These are phyloP conservation scores for Crithidia bombi DNA, from an alignment of 208 protist genomes.

Conservation along the genomic window DNA sequence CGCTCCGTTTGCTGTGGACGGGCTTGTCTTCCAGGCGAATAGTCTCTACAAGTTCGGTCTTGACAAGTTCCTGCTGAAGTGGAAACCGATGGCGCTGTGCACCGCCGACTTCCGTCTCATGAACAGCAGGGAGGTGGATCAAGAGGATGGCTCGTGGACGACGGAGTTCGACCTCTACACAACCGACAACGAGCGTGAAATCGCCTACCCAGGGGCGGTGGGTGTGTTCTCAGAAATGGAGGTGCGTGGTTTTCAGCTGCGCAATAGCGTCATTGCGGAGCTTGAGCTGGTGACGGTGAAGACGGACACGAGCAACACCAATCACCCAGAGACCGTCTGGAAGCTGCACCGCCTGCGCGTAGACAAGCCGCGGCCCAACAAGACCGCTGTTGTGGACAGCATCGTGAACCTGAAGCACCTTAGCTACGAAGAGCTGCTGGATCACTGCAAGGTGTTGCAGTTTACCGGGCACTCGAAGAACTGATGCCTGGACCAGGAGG, in stretches of 20 bases:
- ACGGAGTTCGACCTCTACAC: slow-evolving; percentile 76
- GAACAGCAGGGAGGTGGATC: slow-evolving; percentile 32
- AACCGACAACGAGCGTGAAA: slow-evolving; percentile 49
- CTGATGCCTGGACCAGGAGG: background rate
- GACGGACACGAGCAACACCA: slow-evolving; percentile 1
- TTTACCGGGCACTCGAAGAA: slow-evolving; percentile 22
- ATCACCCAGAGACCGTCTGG: slow-evolving; percentile 50
- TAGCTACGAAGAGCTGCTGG: slow-evolving; percentile 61
- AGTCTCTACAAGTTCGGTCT: slow-evolving; percentile 68
- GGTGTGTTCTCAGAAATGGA: slow-evolving; percentile 56
- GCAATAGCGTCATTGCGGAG: slow-evolving; percentile 73
- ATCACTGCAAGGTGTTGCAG: slow-evolving; percentile 31
- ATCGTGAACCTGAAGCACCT: slow-evolving; percentile 82
- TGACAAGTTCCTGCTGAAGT: slow-evolving; percentile 82
- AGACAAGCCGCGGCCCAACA: slow-evolving; percentile 84
- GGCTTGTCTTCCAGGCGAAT: slow-evolving; percentile 86
- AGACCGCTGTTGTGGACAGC: slow-evolving; percentile 61
- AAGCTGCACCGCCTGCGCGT: slow-evolving; percentile 55
- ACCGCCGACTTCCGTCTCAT: slow-evolving; percentile 85
- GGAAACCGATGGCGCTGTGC: slow-evolving; percentile 86
- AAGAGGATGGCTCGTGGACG: slow-evolving; percentile 14
- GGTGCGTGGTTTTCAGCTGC: slow-evolving; percentile 46
- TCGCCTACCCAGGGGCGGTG: slow-evolving; percentile 47
- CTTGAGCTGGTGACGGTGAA: slow-evolving; percentile 33
- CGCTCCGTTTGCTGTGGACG: slow-evolving; percentile 66